Evolutionary conservation across 495 filamentous ascomycete genomes (phyloP), one percentile per base, ranked within the genome.

Genomic region (Elasticomyces elasticus): DNA sequence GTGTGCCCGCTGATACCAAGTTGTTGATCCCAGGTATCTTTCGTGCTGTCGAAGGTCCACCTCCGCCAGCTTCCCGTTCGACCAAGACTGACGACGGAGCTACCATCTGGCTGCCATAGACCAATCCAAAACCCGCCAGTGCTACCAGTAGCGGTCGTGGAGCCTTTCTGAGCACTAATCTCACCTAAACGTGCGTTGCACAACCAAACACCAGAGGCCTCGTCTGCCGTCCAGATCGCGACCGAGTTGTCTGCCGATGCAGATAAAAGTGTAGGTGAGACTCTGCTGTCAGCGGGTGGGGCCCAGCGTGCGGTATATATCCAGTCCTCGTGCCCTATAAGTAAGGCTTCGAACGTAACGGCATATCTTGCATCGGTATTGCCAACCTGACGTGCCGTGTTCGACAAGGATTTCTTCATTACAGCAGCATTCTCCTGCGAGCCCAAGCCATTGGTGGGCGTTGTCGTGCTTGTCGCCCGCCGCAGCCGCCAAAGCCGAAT

Each of bases 251-350:
- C 92, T 15, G 91, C 92, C 13, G 92, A 97, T 1, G 92, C 83
- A 12, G 91, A 86, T 15, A 99, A 80, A 15, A 99, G 79, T 60
- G 85, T 87, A 17, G 83, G 74, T 50, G 72, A 74, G 9, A 71
- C 71, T 5, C 71, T 64, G 23, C 23, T 61, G 7, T 6, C 15
- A 7, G 13, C 15, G 7, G 1, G 15, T 10, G 77, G 76, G 27
- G 76, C 75, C 92, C 92, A 99, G 33, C 73, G 72, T 0, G 85
- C 79, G 49, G 85, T 89, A 64, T 94, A 96, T 23, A 99, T 87
- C 92, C 92, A 99, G 62, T 99, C 92, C 61, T 99, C 92, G 62
- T 97, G 94, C 19, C 94, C 92, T 23, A 97, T 80, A 9, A 99
- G 78, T 12, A 99, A 74, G 6, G 94, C 94, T 69, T 97, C 94